Percentiles rank a stretch among this genome's conserved stretches.
phyloP scores from a whole-genome alignment of 768 basidiomycete species.

The Phylloporus arenicola region DNA sequence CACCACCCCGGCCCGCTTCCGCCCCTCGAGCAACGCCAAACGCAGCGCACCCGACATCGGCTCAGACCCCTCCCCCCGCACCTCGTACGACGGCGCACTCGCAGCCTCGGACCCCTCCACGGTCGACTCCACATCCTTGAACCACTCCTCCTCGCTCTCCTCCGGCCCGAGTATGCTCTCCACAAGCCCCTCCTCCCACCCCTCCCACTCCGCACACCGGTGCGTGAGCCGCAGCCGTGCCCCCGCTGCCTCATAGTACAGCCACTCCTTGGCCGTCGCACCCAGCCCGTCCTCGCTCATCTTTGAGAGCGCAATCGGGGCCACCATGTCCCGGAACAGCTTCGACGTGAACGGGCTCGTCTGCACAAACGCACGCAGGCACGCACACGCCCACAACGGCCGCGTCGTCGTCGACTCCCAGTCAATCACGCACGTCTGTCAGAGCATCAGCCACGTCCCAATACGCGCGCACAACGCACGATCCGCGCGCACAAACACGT shows the following conservation, averaged over 20 bases:
- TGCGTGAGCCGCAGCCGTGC: slow-evolving; percentile 69
- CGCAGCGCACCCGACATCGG: slow-evolving; percentile 18
- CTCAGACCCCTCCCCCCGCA: slow-evolving; percentile 6
- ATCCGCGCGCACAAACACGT: slow-evolving; percentile 75
- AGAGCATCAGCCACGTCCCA: not conserved
- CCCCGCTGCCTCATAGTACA: slow-evolving; percentile 64
- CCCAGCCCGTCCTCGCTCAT: slow-evolving; percentile 32
- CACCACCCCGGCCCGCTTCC: slow-evolving; percentile 41
- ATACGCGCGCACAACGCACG: slow-evolving; percentile 42
- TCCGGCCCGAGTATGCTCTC: slow-evolving; percentile 69
- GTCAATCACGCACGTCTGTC: slow-evolving; percentile 80
- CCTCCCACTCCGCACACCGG: slow-evolving; percentile 83
- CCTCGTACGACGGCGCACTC: slow-evolving; percentile 10
- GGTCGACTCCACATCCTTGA: slow-evolving; percentile 36
- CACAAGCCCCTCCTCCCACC: slow-evolving; percentile 84
- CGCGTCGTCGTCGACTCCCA: slow-evolving; percentile 90
- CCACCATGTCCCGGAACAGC: slow-evolving; percentile 63
- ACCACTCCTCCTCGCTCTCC: slow-evolving; percentile 70
- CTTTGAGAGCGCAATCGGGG: slow-evolving; percentile 36
- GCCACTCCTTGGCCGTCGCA: slow-evolving; percentile 61
- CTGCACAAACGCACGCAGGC: slow-evolving; percentile 74
- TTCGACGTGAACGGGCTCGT: slow-evolving; percentile 69
- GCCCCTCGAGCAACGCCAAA: slow-evolving; percentile 24
- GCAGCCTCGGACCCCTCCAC: slow-evolving; percentile 15
- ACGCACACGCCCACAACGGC: slow-evolving; percentile 81